A percentile compares a stretch with the other conserved stretches of the same genome.
phyloP scores from a whole-genome alignment of 1,284 basidiomycete genomes.

The Cystobasidium pallidum region DNA sequence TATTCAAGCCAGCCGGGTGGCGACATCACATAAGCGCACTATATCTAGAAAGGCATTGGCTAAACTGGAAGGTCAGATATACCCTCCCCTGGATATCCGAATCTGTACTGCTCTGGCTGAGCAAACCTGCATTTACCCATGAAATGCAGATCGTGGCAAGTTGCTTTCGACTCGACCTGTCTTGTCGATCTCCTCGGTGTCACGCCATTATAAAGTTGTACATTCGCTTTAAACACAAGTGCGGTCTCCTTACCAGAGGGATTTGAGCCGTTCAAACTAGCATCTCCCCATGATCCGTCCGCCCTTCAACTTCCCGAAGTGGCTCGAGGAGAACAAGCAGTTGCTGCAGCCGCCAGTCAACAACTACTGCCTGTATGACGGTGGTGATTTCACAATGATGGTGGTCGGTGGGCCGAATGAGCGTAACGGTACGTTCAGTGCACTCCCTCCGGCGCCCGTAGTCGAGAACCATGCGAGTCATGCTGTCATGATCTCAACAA shows the following conservation, averaged over 20 bases:
- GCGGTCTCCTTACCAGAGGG: too few species aligned
- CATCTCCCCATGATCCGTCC: conserved; percentile 46
- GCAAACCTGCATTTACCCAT: too few species aligned
- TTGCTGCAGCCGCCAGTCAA: conserved; percentile 56
- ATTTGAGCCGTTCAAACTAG: too few species aligned
- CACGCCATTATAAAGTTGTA: too few species aligned
- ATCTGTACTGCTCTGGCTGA: too few species aligned
- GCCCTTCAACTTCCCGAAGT: conserved; percentile 56
- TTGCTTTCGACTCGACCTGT: too few species aligned
- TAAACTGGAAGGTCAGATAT: too few species aligned
- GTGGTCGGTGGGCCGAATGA: conserved; percentile 90
- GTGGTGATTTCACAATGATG: conserved; percentile 85
- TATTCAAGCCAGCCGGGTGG: conserved; percentile 4
- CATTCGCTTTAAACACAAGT: too few species aligned
- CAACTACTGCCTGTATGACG: conserved; percentile 72
- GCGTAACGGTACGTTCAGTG: conserved; percentile 61
- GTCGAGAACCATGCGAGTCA: not conserved
- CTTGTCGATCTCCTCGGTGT: not conserved
- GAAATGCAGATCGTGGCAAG: too few species aligned
- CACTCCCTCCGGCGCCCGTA: not conserved
- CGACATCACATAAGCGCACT: not conserved
- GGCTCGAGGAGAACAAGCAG: conserved; percentile 55
- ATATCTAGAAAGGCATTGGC: too few species aligned
- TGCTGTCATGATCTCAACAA: not conserved
- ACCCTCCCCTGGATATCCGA: too few species aligned